These are phyloP conservation scores for Papiliotrema terrestris DNA, from an alignment of 1,284 basidiomycete genomes.

Conservation along the genomic window DNA sequence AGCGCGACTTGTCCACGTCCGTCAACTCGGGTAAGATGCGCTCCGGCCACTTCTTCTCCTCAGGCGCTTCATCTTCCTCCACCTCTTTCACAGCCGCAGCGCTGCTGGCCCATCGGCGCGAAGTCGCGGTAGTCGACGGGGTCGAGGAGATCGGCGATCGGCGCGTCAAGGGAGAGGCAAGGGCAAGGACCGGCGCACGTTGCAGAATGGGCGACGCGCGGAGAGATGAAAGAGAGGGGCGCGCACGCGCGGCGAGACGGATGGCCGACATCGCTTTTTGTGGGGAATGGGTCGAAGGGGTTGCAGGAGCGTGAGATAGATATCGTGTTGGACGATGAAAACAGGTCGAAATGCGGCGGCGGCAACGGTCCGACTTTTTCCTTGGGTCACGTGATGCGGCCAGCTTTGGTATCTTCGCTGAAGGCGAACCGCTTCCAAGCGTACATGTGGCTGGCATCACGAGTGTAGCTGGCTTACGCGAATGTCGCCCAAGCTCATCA, in stretches of 20 bases:
- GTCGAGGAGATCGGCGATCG: not conserved
- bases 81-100: slow-evolving; percentile 23
- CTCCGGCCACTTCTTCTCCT: slow-evolving; percentile 36
- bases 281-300: not conserved
- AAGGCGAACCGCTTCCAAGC: too few relatives aligned
- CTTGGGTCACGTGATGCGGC: not conserved
- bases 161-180: not conserved
- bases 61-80: slow-evolving; percentile 14
- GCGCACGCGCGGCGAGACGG: not conserved
- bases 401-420: not conserved
- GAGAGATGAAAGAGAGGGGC: not conserved
- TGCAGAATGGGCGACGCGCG: not conserved
- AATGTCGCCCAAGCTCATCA: too few relatives aligned
- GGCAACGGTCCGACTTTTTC: not conserved
- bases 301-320: not conserved
- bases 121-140: not conserved
- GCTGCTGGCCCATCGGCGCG: slow-evolving; percentile 18
- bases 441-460: too few relatives aligned
- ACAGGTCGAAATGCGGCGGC: not conserved
- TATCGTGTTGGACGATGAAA: not conserved
- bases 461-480: too few relatives aligned
- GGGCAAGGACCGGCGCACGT: not conserved
- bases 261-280: slow-evolving; percentile 2
- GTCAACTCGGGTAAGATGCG: slow-evolving; percentile 40
- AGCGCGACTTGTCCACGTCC: slow-evolving; percentile 34